Conservation (phyloP, 805 yeast genomes). For the Yarrowia divulgata region DNA sequence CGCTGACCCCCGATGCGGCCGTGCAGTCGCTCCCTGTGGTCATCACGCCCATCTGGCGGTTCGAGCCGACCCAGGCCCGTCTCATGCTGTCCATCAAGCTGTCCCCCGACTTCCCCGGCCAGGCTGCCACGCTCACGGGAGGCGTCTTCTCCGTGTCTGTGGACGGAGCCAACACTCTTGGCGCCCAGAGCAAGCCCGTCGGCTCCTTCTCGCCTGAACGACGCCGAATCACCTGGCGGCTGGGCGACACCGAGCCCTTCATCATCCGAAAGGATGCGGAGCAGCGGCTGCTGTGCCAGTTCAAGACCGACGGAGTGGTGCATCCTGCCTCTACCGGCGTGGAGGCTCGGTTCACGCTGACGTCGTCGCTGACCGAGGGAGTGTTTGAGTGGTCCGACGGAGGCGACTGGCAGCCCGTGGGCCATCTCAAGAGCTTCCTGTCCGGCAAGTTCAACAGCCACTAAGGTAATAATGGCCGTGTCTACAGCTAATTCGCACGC, state of each 20-base stretch:
- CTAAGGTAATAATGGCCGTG: slow-evolving; percentile 25
- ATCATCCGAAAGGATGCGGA: slow-evolving; percentile 55
- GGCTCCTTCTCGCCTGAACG: slow-evolving; percentile 90
- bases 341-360: slow-evolving; percentile 55
- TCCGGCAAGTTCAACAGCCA: slow-evolving; percentile 34
- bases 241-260: slow-evolving; percentile 52
- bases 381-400: slow-evolving; percentile 40
- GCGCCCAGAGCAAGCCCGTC: slow-evolving; percentile 88
- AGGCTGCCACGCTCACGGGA: slow-evolving; percentile 48
- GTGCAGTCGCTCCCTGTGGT: slow-evolving; percentile 63
- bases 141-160: slow-evolving; percentile 70
- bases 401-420: slow-evolving; percentile 40
- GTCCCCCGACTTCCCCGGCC: slow-evolving; percentile 56
- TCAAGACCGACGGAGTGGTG: slow-evolving; percentile 75
- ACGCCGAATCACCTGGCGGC: slow-evolving; percentile 87
- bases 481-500: slow-evolving; percentile 23
- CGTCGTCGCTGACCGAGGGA: slow-evolving; percentile 30
- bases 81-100: slow-evolving; percentile 76
- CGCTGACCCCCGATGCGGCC: slow-evolving; percentile 57
- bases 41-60: slow-evolving; percentile 87
- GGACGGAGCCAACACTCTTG: slow-evolving; percentile 62
- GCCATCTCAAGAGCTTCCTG: slow-evolving; percentile 36
- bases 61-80: slow-evolving; percentile 83
- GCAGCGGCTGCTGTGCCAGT: slow-evolving; percentile 83
- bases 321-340: slow-evolving; percentile 79